Evolutionary conservation across 1,284 basidiomycete species (phyloP).

Genomic region (Boletellus deceptivus): DNA sequence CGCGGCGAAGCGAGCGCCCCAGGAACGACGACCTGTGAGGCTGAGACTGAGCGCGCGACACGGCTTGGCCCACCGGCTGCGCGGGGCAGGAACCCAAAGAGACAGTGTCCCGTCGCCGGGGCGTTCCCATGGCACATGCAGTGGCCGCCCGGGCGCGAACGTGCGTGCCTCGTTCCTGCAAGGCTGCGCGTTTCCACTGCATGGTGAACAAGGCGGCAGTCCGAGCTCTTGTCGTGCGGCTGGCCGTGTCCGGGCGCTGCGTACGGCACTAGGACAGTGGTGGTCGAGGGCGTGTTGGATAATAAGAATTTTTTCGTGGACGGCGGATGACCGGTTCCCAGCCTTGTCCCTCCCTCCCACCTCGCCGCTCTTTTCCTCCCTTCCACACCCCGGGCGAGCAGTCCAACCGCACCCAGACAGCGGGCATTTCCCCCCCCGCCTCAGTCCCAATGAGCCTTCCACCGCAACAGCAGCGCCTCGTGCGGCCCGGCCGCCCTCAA

Average conservation of each 20-base stretch:
- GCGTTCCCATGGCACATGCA: constrained; percentile 1
- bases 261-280: not conserved
- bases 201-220: constrained; percentile 3
- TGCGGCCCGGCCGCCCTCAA: constrained; percentile 44
- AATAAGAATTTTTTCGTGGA: constrained; percentile 4
- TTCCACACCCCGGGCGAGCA: constrained; percentile 5
- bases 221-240: not conserved
- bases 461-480: constrained; percentile 43
- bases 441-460: constrained; percentile 40
- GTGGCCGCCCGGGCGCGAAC: too few species aligned
- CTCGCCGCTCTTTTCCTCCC: constrained; percentile 22
- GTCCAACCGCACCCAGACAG: constrained; percentile 1
- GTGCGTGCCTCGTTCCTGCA: too few species aligned
- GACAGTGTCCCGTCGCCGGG: not conserved
- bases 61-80: too few species aligned
- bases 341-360: constrained; percentile 7
- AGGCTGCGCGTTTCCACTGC: constrained; percentile 17
- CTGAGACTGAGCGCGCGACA: too few species aligned
- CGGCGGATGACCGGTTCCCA: constrained; percentile 23
- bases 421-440: constrained; percentile 2
- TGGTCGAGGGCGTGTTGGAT: not conserved
- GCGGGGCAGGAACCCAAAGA: constrained; percentile 4
- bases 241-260: not conserved
- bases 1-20: not conserved
- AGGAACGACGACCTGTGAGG: not conserved